Percentiles rank a stretch among this genome's conserved stretches.
These are phyloP conservation scores for Rhododendron mucronatum DNA, from an alignment of 148 eudicot genomes.

Conservation along the genomic window DNA sequence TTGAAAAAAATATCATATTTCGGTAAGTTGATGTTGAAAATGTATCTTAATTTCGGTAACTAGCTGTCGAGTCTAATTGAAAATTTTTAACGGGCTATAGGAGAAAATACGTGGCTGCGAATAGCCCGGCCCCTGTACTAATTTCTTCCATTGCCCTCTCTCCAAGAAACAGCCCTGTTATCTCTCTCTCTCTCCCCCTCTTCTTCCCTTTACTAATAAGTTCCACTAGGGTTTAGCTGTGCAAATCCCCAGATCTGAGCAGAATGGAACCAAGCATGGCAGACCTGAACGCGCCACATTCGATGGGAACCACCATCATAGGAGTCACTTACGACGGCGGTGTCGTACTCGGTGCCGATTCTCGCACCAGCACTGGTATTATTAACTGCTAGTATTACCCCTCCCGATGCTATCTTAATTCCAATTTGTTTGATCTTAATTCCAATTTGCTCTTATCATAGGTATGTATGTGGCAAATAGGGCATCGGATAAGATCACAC, in stretches of 20 bases:
- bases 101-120: no score
- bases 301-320: conserved; percentile 95
- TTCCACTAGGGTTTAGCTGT: not conserved
- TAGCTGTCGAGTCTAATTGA: no score
- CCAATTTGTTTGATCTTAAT: not conserved
- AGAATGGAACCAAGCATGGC: conserved; percentile 11
- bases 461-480: conserved; percentile 93
- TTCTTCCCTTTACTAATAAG: not conserved
- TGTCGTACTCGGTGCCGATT: conserved; percentile 96
- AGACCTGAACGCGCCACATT: conserved; percentile 55
- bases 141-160: not conserved
- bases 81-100: no score
- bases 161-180: not conserved
- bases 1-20: no score
- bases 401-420: not conserved
- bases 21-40: no score
- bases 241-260: not conserved
- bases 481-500: conserved; percentile 97
- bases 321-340: conserved; percentile 96
- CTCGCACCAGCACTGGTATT: conserved; percentile 95
- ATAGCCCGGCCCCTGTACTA: no score
- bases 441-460: no score
- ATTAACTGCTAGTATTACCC: not conserved
- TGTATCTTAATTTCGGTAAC: no score
- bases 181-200: not conserved